phyloP scores from a whole-genome alignment of 164 flowering plant genomes.

The Litsea cubeba region DNA sequence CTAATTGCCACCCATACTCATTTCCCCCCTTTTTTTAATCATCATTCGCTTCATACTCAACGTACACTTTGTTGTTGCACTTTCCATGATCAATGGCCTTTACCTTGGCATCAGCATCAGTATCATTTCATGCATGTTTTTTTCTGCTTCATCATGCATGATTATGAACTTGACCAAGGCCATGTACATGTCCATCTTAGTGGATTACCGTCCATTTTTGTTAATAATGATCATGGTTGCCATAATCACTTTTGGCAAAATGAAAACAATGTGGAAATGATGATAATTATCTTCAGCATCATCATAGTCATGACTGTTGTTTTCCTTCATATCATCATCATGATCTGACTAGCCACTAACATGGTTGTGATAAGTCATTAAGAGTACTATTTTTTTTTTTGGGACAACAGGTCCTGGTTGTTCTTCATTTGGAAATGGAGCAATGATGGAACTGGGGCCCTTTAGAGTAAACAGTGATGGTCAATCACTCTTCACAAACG shows the following conservation, averaged over 20 bases:
- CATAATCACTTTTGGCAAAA: neutral
- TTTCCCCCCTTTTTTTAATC: too few species aligned
- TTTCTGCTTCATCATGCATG: neutral
- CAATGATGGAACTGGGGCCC: constrained; percentile 60
- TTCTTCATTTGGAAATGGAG: constrained; percentile 54
- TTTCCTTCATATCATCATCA: neutral
- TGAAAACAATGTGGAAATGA: neutral
- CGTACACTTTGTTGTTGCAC: neutral
- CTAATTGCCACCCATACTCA: neutral
- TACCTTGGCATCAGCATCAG: too few species aligned
- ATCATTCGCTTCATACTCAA: too few species aligned
- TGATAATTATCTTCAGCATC: neutral
- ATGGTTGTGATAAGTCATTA: neutral
- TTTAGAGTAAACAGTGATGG: constrained; percentile 44
- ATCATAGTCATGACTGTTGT: neutral
- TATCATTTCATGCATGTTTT: too few species aligned
- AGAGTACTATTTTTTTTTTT: too few species aligned
- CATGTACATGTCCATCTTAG: neutral
- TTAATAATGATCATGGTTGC: neutral
- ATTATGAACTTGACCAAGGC: neutral
- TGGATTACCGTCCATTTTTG: neutral
- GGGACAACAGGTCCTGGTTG: constrained; percentile 51
- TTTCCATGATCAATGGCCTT: neutral
- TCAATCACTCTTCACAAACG: neutral
- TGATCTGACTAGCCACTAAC: neutral